phyloP scores from a whole-genome alignment of 345 rosid species.

The Eucalyptus camaldulensis region DNA sequence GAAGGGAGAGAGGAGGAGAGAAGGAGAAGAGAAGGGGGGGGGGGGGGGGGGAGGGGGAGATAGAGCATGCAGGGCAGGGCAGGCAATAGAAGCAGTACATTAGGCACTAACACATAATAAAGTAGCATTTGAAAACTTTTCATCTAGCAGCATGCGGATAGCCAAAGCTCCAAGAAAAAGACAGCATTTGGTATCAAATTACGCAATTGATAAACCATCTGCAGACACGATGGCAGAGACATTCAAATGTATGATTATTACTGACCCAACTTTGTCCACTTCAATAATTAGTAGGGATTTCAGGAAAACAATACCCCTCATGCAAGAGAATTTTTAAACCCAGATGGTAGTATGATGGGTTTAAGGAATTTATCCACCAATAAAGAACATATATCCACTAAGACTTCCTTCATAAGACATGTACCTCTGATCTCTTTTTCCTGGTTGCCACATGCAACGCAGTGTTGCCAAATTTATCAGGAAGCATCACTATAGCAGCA shows the following conservation, averaged over 20 bases:
- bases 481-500: slow-evolving; percentile 11
- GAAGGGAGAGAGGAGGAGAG: neutral
- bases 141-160: neutral
- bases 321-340: neutral
- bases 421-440: slow-evolving; percentile 9
- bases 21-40: rapidly evolving
- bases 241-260: neutral
- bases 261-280: neutral
- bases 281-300: neutral
- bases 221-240: neutral
- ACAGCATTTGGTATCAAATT: neutral
- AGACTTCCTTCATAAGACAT: neutral
- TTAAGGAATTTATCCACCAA: neutral
- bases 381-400: neutral
- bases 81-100: neutral
- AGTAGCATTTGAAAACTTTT: neutral
- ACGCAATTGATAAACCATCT: neutral
- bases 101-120: neutral
- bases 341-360: neutral
- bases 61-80: neutral
- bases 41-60: neutral
- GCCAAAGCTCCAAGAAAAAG: neutral
- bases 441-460: slow-evolving; percentile 11
- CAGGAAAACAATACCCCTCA: neutral
- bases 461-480: slow-evolving; percentile 5